phyloP scores from a whole-genome alignment of 441 rosid genomes.

The Pelargonium myrrhifolium region DNA sequence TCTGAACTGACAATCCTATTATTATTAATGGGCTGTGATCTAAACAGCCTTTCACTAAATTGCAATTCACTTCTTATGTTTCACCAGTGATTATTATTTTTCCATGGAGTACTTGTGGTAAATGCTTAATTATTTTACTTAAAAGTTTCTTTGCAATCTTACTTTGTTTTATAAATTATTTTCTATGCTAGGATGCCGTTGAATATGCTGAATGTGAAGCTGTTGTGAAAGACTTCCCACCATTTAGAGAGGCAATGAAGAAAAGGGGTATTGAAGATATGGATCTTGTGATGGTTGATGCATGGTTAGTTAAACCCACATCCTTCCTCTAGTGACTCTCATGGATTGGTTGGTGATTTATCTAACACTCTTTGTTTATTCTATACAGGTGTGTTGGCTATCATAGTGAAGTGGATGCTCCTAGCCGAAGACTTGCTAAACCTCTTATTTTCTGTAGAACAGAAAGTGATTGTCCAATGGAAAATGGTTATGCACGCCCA shows the following conservation, averaged over 20 bases:
- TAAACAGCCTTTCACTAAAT: neutral
- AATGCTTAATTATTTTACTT: neutral
- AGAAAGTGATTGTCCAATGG: slow-evolving; percentile 87
- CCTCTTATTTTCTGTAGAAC: slow-evolving; percentile 84
- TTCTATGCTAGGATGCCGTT: slow-evolving; percentile 54
- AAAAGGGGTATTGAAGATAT: slow-evolving; percentile 82
- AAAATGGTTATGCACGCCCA: slow-evolving; percentile 90
- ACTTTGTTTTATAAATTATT: slow-evolving; percentile 8
- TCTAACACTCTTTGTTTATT: slow-evolving; percentile 9
- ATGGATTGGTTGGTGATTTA: slow-evolving; percentile 15
- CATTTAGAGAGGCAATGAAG: slow-evolving; percentile 77
- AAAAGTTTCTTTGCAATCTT: neutral
- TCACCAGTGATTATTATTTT: neutral
- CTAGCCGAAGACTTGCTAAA: slow-evolving; percentile 72
- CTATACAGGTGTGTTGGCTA: slow-evolving; percentile 68
- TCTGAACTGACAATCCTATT: neutral
- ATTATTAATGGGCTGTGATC: neutral
- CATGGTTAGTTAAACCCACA: slow-evolving; percentile 44
- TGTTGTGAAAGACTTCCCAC: slow-evolving; percentile 66
- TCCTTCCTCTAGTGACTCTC: neutral
- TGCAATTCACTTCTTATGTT: neutral
- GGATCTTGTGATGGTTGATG: slow-evolving; percentile 86
- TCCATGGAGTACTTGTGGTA: neutral
- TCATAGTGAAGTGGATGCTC: slow-evolving; percentile 67
- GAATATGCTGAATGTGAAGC: slow-evolving; percentile 93